A percentile compares a stretch with the other conserved stretches of the same genome.
Evolutionary conservation across 1,284 basidiomycete genomes (phyloP).

Genomic region (Pulchroboletus neoregius): DNA sequence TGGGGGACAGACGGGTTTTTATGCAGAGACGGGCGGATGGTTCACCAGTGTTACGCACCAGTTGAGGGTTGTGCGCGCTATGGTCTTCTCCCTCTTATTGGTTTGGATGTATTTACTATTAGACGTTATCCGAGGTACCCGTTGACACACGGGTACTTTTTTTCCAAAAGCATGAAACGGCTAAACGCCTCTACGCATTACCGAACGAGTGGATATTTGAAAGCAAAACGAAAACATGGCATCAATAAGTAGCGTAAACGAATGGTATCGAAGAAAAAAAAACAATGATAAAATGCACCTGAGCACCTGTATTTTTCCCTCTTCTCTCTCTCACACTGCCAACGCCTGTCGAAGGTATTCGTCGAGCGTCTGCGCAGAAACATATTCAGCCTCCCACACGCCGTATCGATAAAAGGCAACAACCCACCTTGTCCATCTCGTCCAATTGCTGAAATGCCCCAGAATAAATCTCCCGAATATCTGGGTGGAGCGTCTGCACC

Average conservation of each 20-base stretch:
- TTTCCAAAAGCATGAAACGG: neutral
- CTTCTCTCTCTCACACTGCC: conserved; percentile 14
- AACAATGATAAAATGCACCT: too few relatives aligned
- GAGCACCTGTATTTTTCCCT: too few relatives aligned
- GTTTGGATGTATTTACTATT: too few relatives aligned
- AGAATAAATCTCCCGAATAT: conserved; percentile 67
- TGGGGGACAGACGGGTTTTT: conserved; percentile 10
- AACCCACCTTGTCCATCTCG: conserved; percentile 70
- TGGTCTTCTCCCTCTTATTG: too few relatives aligned
- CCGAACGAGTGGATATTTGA: conserved; percentile 5
- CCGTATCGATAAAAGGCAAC: too few relatives aligned
- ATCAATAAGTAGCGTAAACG: conserved; percentile 22
- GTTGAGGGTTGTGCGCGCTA: too few relatives aligned
- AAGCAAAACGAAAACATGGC: conserved; percentile 8
- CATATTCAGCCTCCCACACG: too few relatives aligned
- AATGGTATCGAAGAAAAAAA: neutral
- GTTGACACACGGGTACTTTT: too few relatives aligned
- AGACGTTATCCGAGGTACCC: too few relatives aligned
- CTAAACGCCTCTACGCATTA: neutral
- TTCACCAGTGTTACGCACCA: conserved; percentile 16
- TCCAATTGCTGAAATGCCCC: conserved; percentile 71
- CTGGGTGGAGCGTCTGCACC: conserved; percentile 63
- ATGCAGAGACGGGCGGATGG: conserved; percentile 22
- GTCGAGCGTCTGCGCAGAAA: conserved; percentile 32
- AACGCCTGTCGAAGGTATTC: conserved; percentile 34